Evolutionary conservation across 139 green algal species (phyloP).

Genomic region (Ettlia oleoabundans): DNA sequence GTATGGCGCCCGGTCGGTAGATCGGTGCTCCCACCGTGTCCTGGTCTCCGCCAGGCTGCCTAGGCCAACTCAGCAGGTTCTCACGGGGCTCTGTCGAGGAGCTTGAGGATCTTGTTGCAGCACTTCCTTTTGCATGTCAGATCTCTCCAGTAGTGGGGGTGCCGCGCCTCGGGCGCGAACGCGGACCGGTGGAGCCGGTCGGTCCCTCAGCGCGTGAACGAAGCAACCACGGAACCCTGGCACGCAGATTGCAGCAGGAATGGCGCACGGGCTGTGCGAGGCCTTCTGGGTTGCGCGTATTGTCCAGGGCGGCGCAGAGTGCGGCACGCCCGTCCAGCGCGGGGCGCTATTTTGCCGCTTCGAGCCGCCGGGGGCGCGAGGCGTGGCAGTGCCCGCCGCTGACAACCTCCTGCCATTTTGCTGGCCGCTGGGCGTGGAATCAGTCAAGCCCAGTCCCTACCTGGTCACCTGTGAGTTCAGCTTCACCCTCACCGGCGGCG

Average conservation of each 20-base stretch:
- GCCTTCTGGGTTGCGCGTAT: conserved; percentile 15
- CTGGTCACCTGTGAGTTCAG: conserved; percentile 66
- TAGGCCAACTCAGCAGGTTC: no score
- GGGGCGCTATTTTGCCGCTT: conserved; percentile 37
- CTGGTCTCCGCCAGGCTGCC: no score
- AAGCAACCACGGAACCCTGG: no score
- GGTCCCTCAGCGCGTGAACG: no score
- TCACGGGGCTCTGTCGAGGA: no score
- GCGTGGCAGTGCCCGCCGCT: conserved; percentile 17
- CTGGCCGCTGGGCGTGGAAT: conserved; percentile 62
- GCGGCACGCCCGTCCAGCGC: neutral
- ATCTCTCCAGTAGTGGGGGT: no score
- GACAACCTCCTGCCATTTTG: conserved; percentile 58
- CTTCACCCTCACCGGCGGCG: conserved; percentile 66
- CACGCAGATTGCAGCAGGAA: neutral
- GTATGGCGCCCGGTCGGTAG: no score
- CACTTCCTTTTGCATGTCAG: no score
- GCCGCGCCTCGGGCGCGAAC: no score
- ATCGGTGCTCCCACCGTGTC: no score
- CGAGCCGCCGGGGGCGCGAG: conserved; percentile 17
- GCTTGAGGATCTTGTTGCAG: no score
- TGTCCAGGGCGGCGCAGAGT: neutral
- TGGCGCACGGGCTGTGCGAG: conserved; percentile 15
- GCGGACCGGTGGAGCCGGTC: no score
- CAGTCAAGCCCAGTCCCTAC: conserved; percentile 58